Percentiles rank a stretch among this genome's conserved stretches.
phyloP scores from a whole-genome alignment of 768 basidiomycete species.

The Boletus subparvulus region DNA sequence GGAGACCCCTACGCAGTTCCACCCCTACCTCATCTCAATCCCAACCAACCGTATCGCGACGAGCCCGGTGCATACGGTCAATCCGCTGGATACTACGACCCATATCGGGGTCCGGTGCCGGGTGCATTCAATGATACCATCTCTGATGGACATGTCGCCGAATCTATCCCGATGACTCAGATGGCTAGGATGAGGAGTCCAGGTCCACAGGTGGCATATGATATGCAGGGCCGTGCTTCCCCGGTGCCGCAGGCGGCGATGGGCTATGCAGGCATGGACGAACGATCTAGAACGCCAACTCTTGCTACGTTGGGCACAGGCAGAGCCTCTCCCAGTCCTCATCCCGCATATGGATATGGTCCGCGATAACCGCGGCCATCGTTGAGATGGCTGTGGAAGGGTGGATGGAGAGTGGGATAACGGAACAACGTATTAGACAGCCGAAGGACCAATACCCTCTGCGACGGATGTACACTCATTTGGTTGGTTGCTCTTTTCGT shows the following conservation, averaged over 20 bases:
- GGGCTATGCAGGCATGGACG: constrained; percentile 35
- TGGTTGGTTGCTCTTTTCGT: constrained; percentile 21
- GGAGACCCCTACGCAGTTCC: constrained; percentile 80
- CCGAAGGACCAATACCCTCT: constrained; percentile 16
- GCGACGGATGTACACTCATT: constrained; percentile 25
- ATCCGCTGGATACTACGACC: constrained; percentile 64
- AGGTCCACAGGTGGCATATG: constrained; percentile 43
- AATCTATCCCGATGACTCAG: constrained; percentile 77
- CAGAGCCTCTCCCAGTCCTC: constrained; percentile 48
- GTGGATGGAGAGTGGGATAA: background rate
- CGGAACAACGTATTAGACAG: constrained; percentile 13
- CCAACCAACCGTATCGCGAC: constrained; percentile 73
- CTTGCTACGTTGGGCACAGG: constrained; percentile 25
- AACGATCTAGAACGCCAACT: constrained; percentile 31
- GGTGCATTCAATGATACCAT: constrained; percentile 52
- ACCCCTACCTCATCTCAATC: constrained; percentile 77
- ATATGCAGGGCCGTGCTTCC: constrained; percentile 33
- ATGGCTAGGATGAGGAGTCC: constrained; percentile 44
- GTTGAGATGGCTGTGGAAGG: background rate
- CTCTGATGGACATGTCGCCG: constrained; percentile 37
- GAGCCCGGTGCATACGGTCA: constrained; percentile 51
- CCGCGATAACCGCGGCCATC: constrained; percentile 22
- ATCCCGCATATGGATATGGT: constrained; percentile 44
- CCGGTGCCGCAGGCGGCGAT: constrained; percentile 45
- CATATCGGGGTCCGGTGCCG: constrained; percentile 76